Evolutionary conservation across 768 basidiomycete species (phyloP).

Genomic region (Obba rivulosa): DNA sequence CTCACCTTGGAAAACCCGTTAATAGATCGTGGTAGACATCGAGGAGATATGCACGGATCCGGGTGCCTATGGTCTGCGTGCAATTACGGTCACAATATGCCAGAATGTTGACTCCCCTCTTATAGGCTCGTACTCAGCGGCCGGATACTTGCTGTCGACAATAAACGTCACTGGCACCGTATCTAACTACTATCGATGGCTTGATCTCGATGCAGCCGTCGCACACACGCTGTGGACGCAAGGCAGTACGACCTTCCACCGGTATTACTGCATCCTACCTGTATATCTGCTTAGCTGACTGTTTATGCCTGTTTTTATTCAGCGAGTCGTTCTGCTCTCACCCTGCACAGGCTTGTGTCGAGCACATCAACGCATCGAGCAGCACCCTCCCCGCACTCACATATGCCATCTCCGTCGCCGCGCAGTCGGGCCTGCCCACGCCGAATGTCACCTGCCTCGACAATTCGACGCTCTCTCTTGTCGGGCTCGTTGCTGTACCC

Average conservation of each 20-base stretch:
- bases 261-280: conserved; percentile 33
- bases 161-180: conserved; percentile 27
- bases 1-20: neutral
- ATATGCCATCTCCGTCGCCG: conserved; percentile 41
- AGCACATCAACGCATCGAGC: conserved; percentile 41
- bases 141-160: conserved; percentile 54
- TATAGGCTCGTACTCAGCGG: conserved; percentile 63
- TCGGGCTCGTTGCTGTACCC: conserved; percentile 41
- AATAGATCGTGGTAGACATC: conserved; percentile 36
- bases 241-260: conserved; percentile 36
- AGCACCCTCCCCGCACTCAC: conserved; percentile 36
- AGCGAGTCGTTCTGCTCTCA: conserved; percentile 65
- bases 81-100: too few relatives aligned
- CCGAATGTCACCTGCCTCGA: conserved; percentile 60
- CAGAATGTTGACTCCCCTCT: neutral
- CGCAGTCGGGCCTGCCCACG: conserved; percentile 39
- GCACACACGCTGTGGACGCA: conserved; percentile 59
- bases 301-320: neutral
- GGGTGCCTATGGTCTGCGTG: conserved; percentile 54
- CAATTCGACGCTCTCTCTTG: conserved; percentile 47
- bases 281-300: neutral
- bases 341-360: conserved; percentile 54
- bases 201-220: conserved; percentile 62
- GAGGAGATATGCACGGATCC: conserved; percentile 45
- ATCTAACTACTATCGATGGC: conserved; percentile 53